Percentiles rank a stretch among this genome's conserved stretches.
These are phyloP conservation scores for Aspergillus indologenus DNA, from an alignment of 495 filamentous ascomycete species.

Conservation along the genomic window DNA sequence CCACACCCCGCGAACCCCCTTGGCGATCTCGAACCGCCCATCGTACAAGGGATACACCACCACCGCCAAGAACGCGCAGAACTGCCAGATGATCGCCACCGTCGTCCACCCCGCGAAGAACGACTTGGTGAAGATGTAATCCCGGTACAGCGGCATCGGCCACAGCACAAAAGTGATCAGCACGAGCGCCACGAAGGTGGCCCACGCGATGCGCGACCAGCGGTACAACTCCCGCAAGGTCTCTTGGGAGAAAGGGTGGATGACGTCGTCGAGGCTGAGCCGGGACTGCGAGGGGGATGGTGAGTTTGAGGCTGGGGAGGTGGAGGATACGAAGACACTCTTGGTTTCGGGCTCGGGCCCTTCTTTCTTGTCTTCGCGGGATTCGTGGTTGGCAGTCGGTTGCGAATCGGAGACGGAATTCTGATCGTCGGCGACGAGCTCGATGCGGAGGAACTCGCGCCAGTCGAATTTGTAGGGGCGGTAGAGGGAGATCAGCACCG, in stretches of 20 bases:
- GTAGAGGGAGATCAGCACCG: slow-evolving; percentile 42
- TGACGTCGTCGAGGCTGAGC: slow-evolving; percentile 25
- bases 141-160: slow-evolving; percentile 44
- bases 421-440: slow-evolving; percentile 30
- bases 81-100: slow-evolving; percentile 47
- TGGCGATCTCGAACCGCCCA: slow-evolving; percentile 31
- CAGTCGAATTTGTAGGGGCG: slow-evolving; percentile 47
- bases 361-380: too few species aligned
- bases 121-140: slow-evolving; percentile 43
- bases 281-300: slow-evolving; percentile 1
- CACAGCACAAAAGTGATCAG: slow-evolving; percentile 40
- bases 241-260: slow-evolving; percentile 33
- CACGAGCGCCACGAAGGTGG: slow-evolving; percentile 37
- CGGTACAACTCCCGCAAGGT: slow-evolving; percentile 32
- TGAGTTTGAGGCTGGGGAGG: background rate
- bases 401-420: too few species aligned
- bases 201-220: slow-evolving; percentile 39
- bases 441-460: slow-evolving; percentile 47
- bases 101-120: slow-evolving; percentile 48
- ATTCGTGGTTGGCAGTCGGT: too few species aligned
- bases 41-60: slow-evolving; percentile 47
- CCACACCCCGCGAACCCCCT: slow-evolving; percentile 13
- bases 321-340: background rate
- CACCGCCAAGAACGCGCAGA: slow-evolving; percentile 39
- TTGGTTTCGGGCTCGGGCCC: slow-evolving; percentile 13